Conservation (phyloP, 2,329 filamentous ascomycete genomes). For the Stromatinia cepivora region DNA sequence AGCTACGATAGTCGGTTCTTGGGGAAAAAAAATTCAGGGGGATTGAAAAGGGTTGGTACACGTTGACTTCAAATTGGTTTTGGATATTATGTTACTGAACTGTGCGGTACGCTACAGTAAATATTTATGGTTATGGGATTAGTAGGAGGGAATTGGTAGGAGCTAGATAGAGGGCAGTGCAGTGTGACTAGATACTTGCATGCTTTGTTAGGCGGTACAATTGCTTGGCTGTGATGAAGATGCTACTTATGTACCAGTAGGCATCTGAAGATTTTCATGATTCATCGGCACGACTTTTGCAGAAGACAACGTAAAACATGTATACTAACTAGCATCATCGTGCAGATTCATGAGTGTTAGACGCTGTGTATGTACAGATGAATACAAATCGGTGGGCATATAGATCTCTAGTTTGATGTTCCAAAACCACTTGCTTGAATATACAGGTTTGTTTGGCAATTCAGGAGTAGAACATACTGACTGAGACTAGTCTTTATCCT, state of each 20-base stretch:
- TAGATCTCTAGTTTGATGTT: not conserved
- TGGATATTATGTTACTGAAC: not conserved
- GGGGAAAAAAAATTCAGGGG: not conserved
- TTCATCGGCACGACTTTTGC: not conserved
- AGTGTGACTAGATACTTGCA: not conserved
- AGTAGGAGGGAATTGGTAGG: not conserved
- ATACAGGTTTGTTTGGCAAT: not conserved
- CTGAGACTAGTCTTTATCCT: not conserved
- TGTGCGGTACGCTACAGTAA: not conserved
- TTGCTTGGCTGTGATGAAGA: not conserved
- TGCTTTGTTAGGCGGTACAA: not conserved
- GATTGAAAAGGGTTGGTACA: not conserved
- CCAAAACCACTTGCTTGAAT: not conserved
- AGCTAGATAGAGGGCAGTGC: not conserved
- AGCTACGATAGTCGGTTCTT: not conserved
- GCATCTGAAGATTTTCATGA: not conserved
- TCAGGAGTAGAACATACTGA: not conserved
- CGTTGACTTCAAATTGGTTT: not conserved
- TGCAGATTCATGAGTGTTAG: constrained; percentile 1
- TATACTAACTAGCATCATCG: not conserved
- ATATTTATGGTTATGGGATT: not conserved
- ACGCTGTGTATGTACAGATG: constrained; percentile 1
- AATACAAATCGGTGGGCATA: not conserved
- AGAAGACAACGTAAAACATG: not conserved
- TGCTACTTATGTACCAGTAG: not conserved